phyloP scores from a whole-genome alignment of 1,284 basidiomycete species.

The Malassezia yamatoensis region DNA sequence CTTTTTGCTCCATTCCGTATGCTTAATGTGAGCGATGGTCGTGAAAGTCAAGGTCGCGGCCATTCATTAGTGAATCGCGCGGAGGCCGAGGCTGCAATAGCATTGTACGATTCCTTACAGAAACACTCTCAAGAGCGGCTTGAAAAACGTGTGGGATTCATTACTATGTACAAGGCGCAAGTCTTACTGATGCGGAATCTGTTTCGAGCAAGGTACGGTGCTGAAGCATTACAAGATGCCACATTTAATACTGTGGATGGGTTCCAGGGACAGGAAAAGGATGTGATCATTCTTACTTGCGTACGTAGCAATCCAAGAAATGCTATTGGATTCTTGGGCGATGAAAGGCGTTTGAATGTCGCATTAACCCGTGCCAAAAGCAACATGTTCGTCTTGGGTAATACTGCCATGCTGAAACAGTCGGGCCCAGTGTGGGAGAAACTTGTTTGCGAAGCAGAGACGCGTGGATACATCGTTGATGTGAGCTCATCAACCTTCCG shows the following conservation, averaged over 20 bases:
- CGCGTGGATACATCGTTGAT: background rate
- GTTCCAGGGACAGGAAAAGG: conserved; percentile 98
- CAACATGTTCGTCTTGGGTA: conserved; percentile 84
- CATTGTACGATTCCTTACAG: conserved; percentile 65
- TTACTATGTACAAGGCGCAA: conserved; percentile 93
- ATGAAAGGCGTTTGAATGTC: conserved; percentile 58
- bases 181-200: conserved; percentile 63
- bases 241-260: conserved; percentile 98
- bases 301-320: conserved; percentile 61
- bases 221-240: conserved; percentile 58
- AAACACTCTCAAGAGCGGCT: conserved; percentile 58
- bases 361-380: conserved; percentile 89
- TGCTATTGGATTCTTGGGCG: conserved; percentile 62
- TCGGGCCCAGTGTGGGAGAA: conserved; percentile 54
- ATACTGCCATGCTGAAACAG: conserved; percentile 66
- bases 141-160: conserved; percentile 71
- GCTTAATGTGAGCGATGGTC: conserved; percentile 52
- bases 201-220: conserved; percentile 66
- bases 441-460: conserved; percentile 27
- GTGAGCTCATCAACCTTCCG: background rate
- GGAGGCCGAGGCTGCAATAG: conserved; percentile 69
- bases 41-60: conserved; percentile 55
- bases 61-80: conserved; percentile 69
- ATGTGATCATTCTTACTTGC: conserved; percentile 96
- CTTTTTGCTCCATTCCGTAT: conserved; percentile 83